These are phyloP conservation scores for Schrenkiella parvula DNA, from an alignment of 345 rosid species.

Conservation along the genomic window DNA sequence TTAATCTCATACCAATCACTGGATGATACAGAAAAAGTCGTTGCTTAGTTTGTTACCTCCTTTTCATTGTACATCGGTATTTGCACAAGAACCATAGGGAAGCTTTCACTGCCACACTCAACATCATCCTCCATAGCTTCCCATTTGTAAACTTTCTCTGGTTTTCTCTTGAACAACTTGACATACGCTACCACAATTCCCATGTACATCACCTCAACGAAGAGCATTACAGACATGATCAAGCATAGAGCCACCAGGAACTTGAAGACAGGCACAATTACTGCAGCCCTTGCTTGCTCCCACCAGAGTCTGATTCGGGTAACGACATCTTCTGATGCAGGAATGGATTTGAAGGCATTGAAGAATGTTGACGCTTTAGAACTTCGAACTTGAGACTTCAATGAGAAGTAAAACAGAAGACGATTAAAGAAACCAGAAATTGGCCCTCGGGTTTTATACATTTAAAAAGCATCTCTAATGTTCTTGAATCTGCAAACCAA, in stretches of 20 bases:
- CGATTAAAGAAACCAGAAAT: background rate
- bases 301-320: conserved; percentile 15
- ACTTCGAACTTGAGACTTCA: conserved; percentile 28
- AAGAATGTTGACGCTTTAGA: conserved; percentile 8
- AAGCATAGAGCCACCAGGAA: conserved; percentile 37
- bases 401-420: conserved; percentile 16
- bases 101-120: conserved; percentile 37
- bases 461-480: background rate
- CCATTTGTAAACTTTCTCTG: conserved; percentile 42
- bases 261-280: conserved; percentile 39
- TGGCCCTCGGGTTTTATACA: conserved; percentile 1
- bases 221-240: conserved; percentile 48
- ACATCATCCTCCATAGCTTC: conserved; percentile 43
- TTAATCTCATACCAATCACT: background rate
- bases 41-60: conserved; percentile 31
- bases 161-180: conserved; percentile 39
- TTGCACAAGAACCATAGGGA: conserved; percentile 52
- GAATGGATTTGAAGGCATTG: conserved; percentile 18
- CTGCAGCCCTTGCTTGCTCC: conserved; percentile 19
- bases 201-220: conserved; percentile 51
- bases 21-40: background rate
- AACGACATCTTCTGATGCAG: background rate
- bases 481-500: conserved; percentile 10
- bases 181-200: conserved; percentile 38
- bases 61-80: conserved; percentile 55